phyloP scores from a whole-genome alignment of 495 filamentous ascomycete genomes.

The Talaromyces liani region DNA sequence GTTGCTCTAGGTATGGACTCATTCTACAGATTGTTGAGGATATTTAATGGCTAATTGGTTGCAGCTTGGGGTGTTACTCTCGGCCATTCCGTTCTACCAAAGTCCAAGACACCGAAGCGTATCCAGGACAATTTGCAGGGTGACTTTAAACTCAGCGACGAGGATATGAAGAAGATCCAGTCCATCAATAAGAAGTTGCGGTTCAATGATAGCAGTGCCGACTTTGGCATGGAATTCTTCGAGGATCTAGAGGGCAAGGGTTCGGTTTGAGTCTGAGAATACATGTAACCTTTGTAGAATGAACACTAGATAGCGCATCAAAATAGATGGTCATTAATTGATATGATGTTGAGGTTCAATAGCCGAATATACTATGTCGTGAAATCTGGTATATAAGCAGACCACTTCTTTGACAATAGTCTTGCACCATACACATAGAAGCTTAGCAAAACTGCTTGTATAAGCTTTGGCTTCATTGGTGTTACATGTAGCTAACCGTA shows the following conservation, averaged over 20 bases:
- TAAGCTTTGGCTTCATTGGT: neutral
- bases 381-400: neutral
- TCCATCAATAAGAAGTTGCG: slow-evolving; percentile 48
- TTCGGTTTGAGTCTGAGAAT: neutral
- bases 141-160: slow-evolving; percentile 46
- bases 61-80: slow-evolving; percentile 59
- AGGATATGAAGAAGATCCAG: slow-evolving; percentile 48
- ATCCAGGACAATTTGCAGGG: slow-evolving; percentile 52
- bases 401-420: neutral
- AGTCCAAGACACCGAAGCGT: slow-evolving; percentile 47
- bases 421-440: neutral
- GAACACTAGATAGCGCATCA: no score
- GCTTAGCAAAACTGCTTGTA: neutral
- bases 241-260: slow-evolving; percentile 53
- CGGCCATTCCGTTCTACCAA: slow-evolving; percentile 60
- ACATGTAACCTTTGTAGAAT: no score
- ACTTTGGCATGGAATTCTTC: slow-evolving; percentile 54
- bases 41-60: slow-evolving; percentile 29
- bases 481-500: neutral
- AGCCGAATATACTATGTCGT: neutral
- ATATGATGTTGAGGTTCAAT: neutral
- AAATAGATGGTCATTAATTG: no score
- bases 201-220: slow-evolving; percentile 50
- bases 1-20: slow-evolving; percentile 43
- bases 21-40: neutral